These are phyloP conservation scores for Brasilioporus rufonigricans DNA, from an alignment of 768 basidiomycete species.

Conservation along the genomic window DNA sequence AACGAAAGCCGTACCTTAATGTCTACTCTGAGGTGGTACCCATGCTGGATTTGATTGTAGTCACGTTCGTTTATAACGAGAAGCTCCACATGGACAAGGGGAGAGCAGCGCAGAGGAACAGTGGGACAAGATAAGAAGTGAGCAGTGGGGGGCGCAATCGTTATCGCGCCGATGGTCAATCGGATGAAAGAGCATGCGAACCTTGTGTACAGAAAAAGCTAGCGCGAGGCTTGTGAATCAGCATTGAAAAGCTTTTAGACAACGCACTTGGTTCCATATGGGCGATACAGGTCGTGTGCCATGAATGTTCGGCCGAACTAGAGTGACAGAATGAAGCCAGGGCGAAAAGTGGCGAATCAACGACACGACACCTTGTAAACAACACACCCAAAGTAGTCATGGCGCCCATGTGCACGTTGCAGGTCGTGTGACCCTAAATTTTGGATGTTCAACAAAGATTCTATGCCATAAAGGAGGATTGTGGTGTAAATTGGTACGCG, in stretches of 20 bases:
- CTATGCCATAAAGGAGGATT: not conserved
- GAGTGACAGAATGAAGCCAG: not conserved
- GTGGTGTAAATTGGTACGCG: not conserved
- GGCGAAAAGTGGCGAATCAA: not conserved
- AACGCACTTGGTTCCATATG: not conserved
- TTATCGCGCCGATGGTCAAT: not conserved
- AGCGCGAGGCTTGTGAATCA: not conserved
- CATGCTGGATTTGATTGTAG: not conserved
- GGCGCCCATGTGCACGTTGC: not conserved
- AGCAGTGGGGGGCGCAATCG: not conserved
- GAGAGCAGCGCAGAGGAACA: not conserved
- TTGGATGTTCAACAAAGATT: not conserved
- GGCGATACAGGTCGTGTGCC: not conserved
- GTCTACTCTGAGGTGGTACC: not conserved
- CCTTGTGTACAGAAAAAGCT: not conserved
- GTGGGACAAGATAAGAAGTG: not conserved
- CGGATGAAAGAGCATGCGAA: not conserved
- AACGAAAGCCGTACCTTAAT: not conserved
- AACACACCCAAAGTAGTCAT: not conserved
- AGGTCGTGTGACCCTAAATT: conserved; percentile 17
- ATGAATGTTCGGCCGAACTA: not conserved
- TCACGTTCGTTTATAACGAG: conserved; percentile 1
- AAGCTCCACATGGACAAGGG: not conserved
- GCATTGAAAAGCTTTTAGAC: not conserved
- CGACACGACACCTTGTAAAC: not conserved